Evolutionary conservation across 2,329 filamentous ascomycete genomes (phyloP), one percentile per base, ranked within the genome.

Genomic region (Phaeosphaeriaceae sp.): DNA sequence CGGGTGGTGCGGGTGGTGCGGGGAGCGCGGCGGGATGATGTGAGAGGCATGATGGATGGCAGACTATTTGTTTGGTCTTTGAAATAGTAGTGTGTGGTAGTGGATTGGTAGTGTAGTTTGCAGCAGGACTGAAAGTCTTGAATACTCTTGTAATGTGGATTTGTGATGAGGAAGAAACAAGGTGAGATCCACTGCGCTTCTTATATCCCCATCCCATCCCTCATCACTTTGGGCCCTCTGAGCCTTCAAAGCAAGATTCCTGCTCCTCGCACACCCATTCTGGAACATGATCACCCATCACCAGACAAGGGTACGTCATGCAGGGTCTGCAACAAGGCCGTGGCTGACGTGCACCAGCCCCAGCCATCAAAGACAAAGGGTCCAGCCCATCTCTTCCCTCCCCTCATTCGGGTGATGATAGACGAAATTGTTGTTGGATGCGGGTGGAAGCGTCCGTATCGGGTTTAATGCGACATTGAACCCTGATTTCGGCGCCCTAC

Each of bases 1-100:
- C 77, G 78, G 22, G 71, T 71, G 21, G 73, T 72, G 32, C 72
- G 66, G 32, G 69, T 62, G 56, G 74, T 78, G 59, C 63, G 70
- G 56, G 69, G 67, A 59, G 64, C 58, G 56, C 66, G 65, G 57
- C 64, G 65, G 47, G 47, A n/a, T 17, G 23, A 28, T 42, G 63
- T 63, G 19, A 77, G 63, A 70, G 73, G 74, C 71, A 74, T 77
- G 65, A 35, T 59, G 61, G 54, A 17, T 58, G 32, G 13, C 44
- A 47, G 46, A 30, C 46, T 50, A n/a, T n/a, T n/a, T n/a, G 35
- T 17, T 40, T 46, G 30, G 62, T 32, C 53, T 51, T 60, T 54
- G 43, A 15, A 50, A 28, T 50, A 43, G 23, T 47, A 32, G 54
- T 53, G 42, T 32, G 50, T 51, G 60, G 47, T 43, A 22, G 26